Percentiles rank a stretch among this genome's conserved stretches.
Evolutionary conservation across 176 grass and related monocot species (phyloP).

Genomic region (Lolium multiflorum): DNA sequence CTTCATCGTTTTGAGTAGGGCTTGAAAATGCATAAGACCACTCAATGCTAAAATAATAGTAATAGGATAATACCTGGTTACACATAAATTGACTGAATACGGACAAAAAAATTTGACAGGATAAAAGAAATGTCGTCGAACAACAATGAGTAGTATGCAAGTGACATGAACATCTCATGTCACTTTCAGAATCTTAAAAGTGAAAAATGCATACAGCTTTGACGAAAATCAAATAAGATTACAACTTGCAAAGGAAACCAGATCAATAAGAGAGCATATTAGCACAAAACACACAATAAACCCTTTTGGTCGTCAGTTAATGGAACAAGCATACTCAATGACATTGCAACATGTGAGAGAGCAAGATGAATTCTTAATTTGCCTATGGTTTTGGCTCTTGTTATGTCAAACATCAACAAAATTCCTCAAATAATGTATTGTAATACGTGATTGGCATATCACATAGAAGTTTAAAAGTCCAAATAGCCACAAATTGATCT

Average conservation of each 20-base stretch:
- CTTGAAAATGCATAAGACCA: not conserved
- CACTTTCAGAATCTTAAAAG: slow-evolving; percentile 1
- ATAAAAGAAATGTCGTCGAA: no score
- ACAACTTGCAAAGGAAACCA: not conserved
- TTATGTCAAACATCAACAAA: slow-evolving; percentile 4
- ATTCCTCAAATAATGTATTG: not conserved
- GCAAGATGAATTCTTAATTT: not conserved
- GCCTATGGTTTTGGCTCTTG: not conserved
- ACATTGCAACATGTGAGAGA: not conserved
- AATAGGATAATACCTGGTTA: not conserved
- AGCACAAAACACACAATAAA: not conserved
- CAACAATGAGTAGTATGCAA: not conserved
- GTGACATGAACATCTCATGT: not conserved
- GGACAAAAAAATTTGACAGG: not conserved
- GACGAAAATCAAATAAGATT: slow-evolving; percentile 10
- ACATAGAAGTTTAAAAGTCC: not conserved
- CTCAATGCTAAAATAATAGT: not conserved
- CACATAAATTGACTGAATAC: not conserved
- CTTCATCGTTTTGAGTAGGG: not conserved
- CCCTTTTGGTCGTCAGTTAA: not conserved
- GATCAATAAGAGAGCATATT: slow-evolving; percentile 6
- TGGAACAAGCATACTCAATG: not conserved
- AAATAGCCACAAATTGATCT: not conserved
- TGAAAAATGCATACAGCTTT: slow-evolving; percentile 17
- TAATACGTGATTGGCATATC: not conserved